These are phyloP conservation scores for Cercis canadensis DNA, from an alignment of 306 rosid species.

Conservation along the genomic window DNA sequence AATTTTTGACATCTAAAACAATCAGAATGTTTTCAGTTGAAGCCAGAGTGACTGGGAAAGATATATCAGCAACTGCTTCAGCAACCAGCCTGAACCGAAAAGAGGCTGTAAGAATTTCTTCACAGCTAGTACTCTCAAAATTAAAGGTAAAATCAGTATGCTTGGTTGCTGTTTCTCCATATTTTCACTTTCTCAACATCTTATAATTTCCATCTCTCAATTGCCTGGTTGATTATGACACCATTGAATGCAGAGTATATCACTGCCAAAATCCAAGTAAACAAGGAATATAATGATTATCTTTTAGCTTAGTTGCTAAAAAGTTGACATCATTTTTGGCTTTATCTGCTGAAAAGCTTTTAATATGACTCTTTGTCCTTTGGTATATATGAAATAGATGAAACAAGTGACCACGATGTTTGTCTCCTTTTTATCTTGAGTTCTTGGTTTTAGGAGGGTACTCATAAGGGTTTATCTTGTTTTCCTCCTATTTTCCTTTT, in stretches of 20 bases:
- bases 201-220: slow-evolving; percentile 22
- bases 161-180: slow-evolving; percentile 20
- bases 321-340: neutral
- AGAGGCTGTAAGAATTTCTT: slow-evolving; percentile 66
- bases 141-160: slow-evolving; percentile 64
- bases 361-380: too few species aligned
- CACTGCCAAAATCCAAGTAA: neutral
- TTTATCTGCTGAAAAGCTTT: neutral
- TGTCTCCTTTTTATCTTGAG: too few species aligned
- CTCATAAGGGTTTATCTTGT: too few species aligned
- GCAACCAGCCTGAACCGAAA: slow-evolving; percentile 54
- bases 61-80: slow-evolving; percentile 49
- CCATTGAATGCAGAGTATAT: slow-evolving; percentile 1
- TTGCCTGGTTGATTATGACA: neutral
- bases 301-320: neutral
- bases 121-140: slow-evolving; percentile 48
- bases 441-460: too few species aligned
- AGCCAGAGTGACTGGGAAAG: slow-evolving; percentile 54
- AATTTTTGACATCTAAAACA: slow-evolving; percentile 35
- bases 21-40: slow-evolving; percentile 52
- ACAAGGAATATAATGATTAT: neutral
- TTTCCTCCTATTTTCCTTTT: too few species aligned
- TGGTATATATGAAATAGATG: too few species aligned
- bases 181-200: slow-evolving; percentile 18
- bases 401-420: too few species aligned